Base-by-base conservation (phyloP, 2,329 filamentous ascomycete species). In the Beauveria caledonica region DNA sequence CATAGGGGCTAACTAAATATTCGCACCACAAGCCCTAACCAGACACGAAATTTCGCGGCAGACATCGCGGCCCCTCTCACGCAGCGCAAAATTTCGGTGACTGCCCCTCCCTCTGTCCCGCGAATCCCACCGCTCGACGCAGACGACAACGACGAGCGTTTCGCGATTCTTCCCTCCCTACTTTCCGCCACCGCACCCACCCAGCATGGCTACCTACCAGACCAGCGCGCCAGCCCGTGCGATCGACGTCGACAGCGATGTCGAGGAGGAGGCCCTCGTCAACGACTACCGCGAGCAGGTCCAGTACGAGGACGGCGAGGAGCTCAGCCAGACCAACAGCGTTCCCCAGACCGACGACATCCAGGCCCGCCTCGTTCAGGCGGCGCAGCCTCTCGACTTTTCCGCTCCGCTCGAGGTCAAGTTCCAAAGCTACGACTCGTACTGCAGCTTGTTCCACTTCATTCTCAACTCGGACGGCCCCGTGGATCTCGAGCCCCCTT, bases 381-480 rank as follows among this genome's bases (percentile, higher is more conserved):
- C 94, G 62, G 94, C 94, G 65, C 93, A 94, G 71, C 94, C 94
- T 56, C 83, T 99, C 67, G 94, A 99, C 74, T 97, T 96, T 77
- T 92, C 94, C 72, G 94, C 94, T 52, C 90, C 92, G 39, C 84
- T 99, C 60, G 94, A 97, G 77, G 90, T 90, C 75, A 97, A 97
- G 80, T 97, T 97, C 80, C 88, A 91, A 76, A 97, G 92, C 80
- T 99, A 99, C 82, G 94, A 99, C 80, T 90, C 91, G 74, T 99
- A 99, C 84, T 99, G 94, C 87, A 96, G 90, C 77, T 81, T 99
- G 69, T 99, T 99, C 81, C 94, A 99, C 80, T 97, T 91, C 78
- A 97, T 99, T 75, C 82, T 99, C 73, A 99, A 99, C 84, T 97
- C 93, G 55, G 94, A 97, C 68, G 94, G 94, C n/a, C 94, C 94